Evolutionary conservation across 169 alveolate genomes (phyloP), one percentile per base, ranked within the genome.

Genomic region (Cryptosporidium meleagridis): DNA sequence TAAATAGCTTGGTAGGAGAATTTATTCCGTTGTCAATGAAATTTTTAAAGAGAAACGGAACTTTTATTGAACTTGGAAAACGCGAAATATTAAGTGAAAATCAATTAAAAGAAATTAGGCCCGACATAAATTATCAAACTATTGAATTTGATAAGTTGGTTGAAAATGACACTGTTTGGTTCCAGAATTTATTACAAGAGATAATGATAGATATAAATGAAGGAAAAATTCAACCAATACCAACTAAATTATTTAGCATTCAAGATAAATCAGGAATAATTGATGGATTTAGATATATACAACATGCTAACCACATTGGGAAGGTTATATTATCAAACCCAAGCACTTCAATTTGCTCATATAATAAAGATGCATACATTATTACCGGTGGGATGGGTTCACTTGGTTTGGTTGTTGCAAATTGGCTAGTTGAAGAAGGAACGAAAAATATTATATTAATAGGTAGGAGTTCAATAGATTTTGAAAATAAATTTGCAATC

Each of bases 351-450:
- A 29, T 52, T 21, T 59, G 72, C 31, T 52, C 62, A 51, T 14
- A 61, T n/a, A 14, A 4, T 51, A 16, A 53, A 6, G 85, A 65
- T 33, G 65, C 91, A 59, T 92, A 91, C 31, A 69, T 72, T 29
- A 72, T 93, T 62, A 91, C 94, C n/a, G 95, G 95, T 4, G 95
- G 95, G 9, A 58, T 91, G 51, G 95, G 94, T 0, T 87, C 92
- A 8, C 67, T 93, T 12, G 95, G 95, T 7, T 39, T 91, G 21
- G 91, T 91, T 52, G 69, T 92, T 31, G 92, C 94, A 39, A 75
- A 80, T 14, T 93, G 94, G 94, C 59, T 93, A n/a, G 91, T 93
- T 44, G 94, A 85, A 69, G 92, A 87, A 69, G 96, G 95, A 1
- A 93, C 92, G 18, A 69, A 73, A 39, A 84, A 89, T 29, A 62